Evolutionary conservation across 371 early-diverging fungal species (phyloP).

Genomic region (Caulochytrium protostelioides): DNA sequence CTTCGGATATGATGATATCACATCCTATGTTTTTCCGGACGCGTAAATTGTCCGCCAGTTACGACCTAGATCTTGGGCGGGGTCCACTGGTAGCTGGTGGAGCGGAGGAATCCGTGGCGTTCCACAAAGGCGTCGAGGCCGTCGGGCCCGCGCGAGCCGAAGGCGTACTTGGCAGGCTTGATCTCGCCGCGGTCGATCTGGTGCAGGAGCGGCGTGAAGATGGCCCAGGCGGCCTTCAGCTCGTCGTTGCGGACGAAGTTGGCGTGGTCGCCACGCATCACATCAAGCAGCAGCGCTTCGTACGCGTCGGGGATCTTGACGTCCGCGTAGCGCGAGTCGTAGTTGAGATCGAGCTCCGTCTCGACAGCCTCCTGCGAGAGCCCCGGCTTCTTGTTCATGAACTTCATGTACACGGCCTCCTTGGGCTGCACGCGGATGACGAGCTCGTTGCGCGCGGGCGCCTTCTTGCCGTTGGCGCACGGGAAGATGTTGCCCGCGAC

Average conservation of each 20-base stretch:
- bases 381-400: constrained; percentile 82
- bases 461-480: no score
- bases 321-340: constrained; percentile 60
- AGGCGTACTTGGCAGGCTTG: constrained; percentile 51
- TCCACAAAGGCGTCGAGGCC: constrained; percentile 47
- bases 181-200: constrained; percentile 53
- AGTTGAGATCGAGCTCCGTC: constrained; percentile 75
- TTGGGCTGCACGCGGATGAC: constrained; percentile 87
- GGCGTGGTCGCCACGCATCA: constrained; percentile 68
- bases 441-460: constrained; percentile 71
- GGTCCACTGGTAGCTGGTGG: constrained; percentile 13
- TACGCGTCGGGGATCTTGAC: constrained; percentile 88
- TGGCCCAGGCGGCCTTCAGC: constrained; percentile 84
- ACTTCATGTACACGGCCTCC: constrained; percentile 92
- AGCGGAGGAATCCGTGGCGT: constrained; percentile 35
- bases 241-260: constrained; percentile 96
- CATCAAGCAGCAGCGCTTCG: constrained; percentile 76
- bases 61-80: no score
- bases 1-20: no score
- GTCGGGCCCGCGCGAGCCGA: constrained; percentile 72
- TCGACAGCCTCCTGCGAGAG: constrained; percentile 23
- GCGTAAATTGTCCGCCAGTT: no score
- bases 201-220: constrained; percentile 86
- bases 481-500: constrained; percentile 55
- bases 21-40: no score